phyloP scores from a whole-genome alignment of 2,329 filamentous ascomycete species.

The Penicillium sp. region DNA sequence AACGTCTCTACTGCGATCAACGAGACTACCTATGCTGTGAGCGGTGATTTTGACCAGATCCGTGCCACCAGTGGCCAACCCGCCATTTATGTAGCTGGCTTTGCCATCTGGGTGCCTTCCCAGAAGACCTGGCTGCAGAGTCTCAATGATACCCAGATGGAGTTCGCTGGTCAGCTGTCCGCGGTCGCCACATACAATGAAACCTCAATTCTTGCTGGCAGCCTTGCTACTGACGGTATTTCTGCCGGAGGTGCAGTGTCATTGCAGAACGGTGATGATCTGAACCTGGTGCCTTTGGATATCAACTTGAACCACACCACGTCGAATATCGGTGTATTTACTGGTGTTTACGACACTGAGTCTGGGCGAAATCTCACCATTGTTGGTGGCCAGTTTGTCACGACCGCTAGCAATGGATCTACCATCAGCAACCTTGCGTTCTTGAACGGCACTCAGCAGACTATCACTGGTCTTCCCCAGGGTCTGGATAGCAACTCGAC shows the following conservation, averaged over 20 bases:
- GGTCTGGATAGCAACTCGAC: slow-evolving; percentile 69
- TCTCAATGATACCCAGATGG: slow-evolving; percentile 61
- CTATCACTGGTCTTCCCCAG: slow-evolving; percentile 64
- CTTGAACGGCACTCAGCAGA: slow-evolving; percentile 71
- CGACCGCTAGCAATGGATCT: slow-evolving; percentile 65
- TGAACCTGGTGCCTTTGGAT: slow-evolving; percentile 41
- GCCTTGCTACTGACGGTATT: slow-evolving; percentile 71
- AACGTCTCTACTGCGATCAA: slow-evolving; percentile 69
- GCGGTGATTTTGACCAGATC: slow-evolving; percentile 73
- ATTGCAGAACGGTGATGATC: slow-evolving; percentile 48
- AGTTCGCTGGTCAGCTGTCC: slow-evolving; percentile 70
- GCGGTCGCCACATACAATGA: slow-evolving; percentile 62
- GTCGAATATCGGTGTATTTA: slow-evolving; percentile 51
- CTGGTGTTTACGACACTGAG: slow-evolving; percentile 72
- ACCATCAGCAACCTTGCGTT: slow-evolving; percentile 76
- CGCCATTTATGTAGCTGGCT: slow-evolving; percentile 65
- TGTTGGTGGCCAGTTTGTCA: slow-evolving; percentile 80
- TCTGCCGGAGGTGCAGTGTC: slow-evolving; percentile 70
- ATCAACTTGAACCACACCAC: slow-evolving; percentile 49
- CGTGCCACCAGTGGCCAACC: slow-evolving; percentile 62
- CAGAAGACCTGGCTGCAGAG: slow-evolving; percentile 84
- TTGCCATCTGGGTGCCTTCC: slow-evolving; percentile 91
- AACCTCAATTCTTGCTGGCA: slow-evolving; percentile 73
- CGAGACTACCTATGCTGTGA: slow-evolving; percentile 75
- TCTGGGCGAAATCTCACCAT: slow-evolving; percentile 77